Conservation (phyloP, 129 eudicot species). For the Glebionis coronaria region DNA sequence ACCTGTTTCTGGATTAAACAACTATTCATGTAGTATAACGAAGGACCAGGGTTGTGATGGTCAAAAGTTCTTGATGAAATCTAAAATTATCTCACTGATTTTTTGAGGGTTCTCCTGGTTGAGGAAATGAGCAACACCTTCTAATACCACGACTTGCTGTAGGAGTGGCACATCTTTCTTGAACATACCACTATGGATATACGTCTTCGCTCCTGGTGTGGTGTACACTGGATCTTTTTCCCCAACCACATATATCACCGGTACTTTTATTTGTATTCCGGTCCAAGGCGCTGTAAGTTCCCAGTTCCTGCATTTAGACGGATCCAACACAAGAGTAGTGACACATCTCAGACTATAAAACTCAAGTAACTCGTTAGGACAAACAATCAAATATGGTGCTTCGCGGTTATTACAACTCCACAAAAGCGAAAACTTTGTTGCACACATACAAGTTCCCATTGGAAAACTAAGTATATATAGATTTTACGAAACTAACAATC, state of each 20-base stretch:
- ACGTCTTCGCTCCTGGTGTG: slow-evolving; percentile 60
- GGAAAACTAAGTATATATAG: no score
- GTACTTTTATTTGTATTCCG: slow-evolving; percentile 49
- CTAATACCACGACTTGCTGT: slow-evolving; percentile 55
- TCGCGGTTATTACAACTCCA: no score
- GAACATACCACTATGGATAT: slow-evolving; percentile 56
- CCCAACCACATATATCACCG: slow-evolving; percentile 57
- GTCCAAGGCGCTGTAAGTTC: slow-evolving; percentile 71
- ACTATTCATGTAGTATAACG: no score
- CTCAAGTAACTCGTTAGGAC: no score
- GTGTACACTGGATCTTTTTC: slow-evolving; percentile 56
- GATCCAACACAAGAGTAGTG: not conserved
- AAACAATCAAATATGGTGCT: no score
- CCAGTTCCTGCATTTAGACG: slow-evolving; percentile 47
- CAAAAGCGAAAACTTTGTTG: no score
- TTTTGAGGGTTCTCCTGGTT: slow-evolving; percentile 61
- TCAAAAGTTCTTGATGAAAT: slow-evolving; percentile 50
- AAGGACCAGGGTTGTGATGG: not conserved
- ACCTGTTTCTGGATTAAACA: no score
- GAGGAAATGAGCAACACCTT: slow-evolving; percentile 66
- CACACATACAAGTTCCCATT: no score
- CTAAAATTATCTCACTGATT: slow-evolving; percentile 38
- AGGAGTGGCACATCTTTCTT: slow-evolving; percentile 63
- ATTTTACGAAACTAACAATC: no score
- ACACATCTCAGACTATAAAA: no score